Base-by-base conservation (phyloP, 306 rosid genomes). In the Trichosanthes cucumerina region DNA sequence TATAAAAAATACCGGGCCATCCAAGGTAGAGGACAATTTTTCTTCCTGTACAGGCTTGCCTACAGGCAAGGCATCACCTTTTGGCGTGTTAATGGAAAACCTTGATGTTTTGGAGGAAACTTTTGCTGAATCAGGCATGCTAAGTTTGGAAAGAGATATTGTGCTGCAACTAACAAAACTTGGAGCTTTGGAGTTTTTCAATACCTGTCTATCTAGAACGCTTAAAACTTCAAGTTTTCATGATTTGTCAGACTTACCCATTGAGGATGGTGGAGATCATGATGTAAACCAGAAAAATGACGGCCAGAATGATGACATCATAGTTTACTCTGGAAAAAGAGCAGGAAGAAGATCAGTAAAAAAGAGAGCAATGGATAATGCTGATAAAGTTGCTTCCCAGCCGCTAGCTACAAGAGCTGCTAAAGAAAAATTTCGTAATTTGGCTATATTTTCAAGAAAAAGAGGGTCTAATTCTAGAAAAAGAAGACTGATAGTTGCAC, bases 31-130 rank as follows among this genome's bases (percentile, higher is more conserved):
- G 21, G 78, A 79, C 26, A 73, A 64, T 26, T 84, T 75, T 54
- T 41, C 80, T 18, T 52, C 78, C 31, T 41, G 74, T 19, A 50
- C 58, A 0, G 82, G 76, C 79, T 79, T 82, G 53, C 82, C 85
- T 15, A 62, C 84, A 41, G 78, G 83, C 79, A 89, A 41, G 84
- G 85, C 82, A 24, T 56, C 85, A 3, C 89, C 85, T 80, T 89
- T 89, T 78, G 83, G 82, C 66, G 80, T 89, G 87, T 83, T 95
- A 76, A 85, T 95, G 87, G 87, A 91, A 86, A 95, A 91, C 78
- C 92, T 92, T 36, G 82, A 82, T 66, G 87, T 84, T 88, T 83
- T 95, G 82, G 97, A 95, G 86, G 88, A 88, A 79, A 84, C 88
- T 52, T 90, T 95, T 82, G 70, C 83, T 38, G 93, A 89, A 89